Evolutionary conservation across 371 early-diverging fungal species (phyloP).

Genomic region (Catenaria anguillulae): DNA sequence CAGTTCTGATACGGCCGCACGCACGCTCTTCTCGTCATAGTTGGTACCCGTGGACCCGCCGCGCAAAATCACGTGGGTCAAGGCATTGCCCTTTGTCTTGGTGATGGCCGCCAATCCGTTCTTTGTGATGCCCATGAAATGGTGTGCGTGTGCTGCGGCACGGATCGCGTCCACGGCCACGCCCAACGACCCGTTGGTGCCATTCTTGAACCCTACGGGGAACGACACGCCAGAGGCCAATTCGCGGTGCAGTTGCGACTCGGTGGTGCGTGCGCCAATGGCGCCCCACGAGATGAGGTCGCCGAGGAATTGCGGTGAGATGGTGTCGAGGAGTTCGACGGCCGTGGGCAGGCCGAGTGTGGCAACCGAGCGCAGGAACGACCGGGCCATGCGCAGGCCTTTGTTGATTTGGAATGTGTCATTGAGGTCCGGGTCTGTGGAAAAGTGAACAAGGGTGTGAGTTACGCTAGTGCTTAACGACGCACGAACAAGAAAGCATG

Average conservation of each 20-base stretch:
- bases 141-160: slow-evolving; percentile 70
- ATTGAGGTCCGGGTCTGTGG: slow-evolving; percentile 23
- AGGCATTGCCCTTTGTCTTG: slow-evolving; percentile 56
- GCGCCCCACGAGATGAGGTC: slow-evolving; percentile 63
- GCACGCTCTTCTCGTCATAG: slow-evolving; percentile 47
- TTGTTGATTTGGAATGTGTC: slow-evolving; percentile 71
- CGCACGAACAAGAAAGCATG: no score
- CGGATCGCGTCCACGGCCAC: slow-evolving; percentile 83
- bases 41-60: slow-evolving; percentile 75
- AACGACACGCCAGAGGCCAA: slow-evolving; percentile 80
- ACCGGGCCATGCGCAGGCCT: slow-evolving; percentile 65
- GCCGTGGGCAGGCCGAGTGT: slow-evolving; percentile 80
- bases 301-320: slow-evolving; percentile 68
- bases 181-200: slow-evolving; percentile 68
- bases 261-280: slow-evolving; percentile 86
- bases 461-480: no score
- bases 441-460: no score
- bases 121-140: slow-evolving; percentile 89
- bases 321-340: slow-evolving; percentile 67
- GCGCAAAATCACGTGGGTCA: slow-evolving; percentile 59
- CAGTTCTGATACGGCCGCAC: slow-evolving; percentile 30
- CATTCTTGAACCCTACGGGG: slow-evolving; percentile 81
- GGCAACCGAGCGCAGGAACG: slow-evolving; percentile 50
- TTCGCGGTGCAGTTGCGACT: slow-evolving; percentile 77
- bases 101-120: slow-evolving; percentile 85